Percentiles rank a stretch among this genome's conserved stretches.
phyloP scores from a whole-genome alignment of 306 rosid genomes.

The Vigna unguiculata region DNA sequence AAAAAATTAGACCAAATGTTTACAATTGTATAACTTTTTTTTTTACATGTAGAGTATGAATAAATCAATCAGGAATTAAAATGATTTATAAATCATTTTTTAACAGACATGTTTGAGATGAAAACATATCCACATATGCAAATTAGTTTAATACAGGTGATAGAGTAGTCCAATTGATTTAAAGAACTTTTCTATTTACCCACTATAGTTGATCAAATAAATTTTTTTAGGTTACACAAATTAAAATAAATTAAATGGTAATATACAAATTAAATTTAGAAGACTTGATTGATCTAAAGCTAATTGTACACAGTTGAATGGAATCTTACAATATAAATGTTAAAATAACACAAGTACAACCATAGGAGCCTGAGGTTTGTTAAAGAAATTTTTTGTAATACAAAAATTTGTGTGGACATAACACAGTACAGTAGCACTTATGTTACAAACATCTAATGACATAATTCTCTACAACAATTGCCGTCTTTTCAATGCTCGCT shows the following conservation, averaged over 20 bases:
- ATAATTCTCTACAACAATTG: conserved; percentile 1
- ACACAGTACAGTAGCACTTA: background rate
- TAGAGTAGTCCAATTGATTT: background rate
- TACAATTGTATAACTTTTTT: no score
- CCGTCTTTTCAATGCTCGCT: background rate
- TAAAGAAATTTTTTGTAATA: background rate
- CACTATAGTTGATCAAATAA: background rate
- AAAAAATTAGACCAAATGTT: no score
- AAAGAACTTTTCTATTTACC: no score
- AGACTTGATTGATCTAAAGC: background rate
- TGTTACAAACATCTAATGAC: background rate
- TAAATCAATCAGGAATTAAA: no score
- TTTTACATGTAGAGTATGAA: no score
- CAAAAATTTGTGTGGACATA: background rate
- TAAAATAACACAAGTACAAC: background rate
- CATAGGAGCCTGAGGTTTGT: background rate
- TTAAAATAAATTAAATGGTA: background rate
- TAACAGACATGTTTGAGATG: no score
- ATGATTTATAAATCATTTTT: no score
- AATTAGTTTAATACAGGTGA: no score
- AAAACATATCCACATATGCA: no score
- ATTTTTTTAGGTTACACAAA: background rate
- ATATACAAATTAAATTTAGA: background rate
- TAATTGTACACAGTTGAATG: background rate
- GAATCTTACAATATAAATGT: background rate